Conservation (phyloP, 139 green algal species). For the Spirogloea muscicola region DNA sequence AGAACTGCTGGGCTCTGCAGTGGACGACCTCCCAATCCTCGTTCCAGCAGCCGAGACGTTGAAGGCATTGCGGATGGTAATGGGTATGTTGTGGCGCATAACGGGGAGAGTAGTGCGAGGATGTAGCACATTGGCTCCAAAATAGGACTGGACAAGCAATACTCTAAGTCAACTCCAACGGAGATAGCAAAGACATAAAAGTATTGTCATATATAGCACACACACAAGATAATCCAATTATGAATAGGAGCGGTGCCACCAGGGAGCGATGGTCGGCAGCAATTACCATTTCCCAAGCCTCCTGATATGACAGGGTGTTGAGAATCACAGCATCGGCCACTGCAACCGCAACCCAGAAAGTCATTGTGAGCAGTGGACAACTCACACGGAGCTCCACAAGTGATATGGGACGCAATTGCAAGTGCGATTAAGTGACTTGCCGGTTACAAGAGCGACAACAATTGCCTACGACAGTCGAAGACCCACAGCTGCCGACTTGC, state of each 20-base stretch:
- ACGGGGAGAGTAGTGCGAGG: slow-evolving; percentile 91
- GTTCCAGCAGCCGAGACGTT: slow-evolving; percentile 69
- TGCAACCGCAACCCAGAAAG: too few relatives aligned
- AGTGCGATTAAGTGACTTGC: too few relatives aligned
- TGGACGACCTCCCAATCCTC: slow-evolving; percentile 32
- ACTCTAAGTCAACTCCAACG: neutral
- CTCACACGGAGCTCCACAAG: too few relatives aligned
- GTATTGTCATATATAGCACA: too few relatives aligned
- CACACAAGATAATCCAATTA: neutral
- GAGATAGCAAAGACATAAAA: neutral
- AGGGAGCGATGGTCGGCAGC: neutral
- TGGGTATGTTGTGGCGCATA: slow-evolving; percentile 91
- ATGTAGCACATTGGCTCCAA: slow-evolving; percentile 97
- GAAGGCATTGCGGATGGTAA: slow-evolving; percentile 96
- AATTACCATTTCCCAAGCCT: slow-evolving; percentile 88
- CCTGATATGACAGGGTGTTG: slow-evolving; percentile 79
- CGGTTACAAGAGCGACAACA: too few relatives aligned
- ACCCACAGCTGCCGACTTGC: too few relatives aligned
- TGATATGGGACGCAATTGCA: too few relatives aligned
- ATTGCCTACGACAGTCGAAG: too few relatives aligned
- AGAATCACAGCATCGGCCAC: slow-evolving; percentile 75
- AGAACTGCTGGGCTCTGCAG: neutral
- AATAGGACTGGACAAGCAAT: slow-evolving; percentile 70
- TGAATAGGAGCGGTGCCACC: neutral
- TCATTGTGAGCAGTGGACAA: too few relatives aligned